Evolutionary conservation across 2,329 filamentous ascomycete species (phyloP).

Genomic region (Cladosporium velox): DNA sequence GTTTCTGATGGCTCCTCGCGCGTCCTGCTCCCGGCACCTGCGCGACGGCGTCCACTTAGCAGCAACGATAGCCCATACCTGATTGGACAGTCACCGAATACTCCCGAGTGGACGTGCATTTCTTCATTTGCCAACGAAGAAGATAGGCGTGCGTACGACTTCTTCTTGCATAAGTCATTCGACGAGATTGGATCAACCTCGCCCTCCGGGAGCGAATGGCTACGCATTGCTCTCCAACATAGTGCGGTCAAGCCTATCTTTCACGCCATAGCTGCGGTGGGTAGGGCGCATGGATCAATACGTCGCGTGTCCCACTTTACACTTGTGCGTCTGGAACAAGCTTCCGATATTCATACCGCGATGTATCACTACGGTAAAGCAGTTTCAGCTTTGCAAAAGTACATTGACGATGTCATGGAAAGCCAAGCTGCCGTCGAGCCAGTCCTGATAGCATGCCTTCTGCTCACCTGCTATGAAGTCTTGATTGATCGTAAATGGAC

Average conservation of each 20-base stretch:
- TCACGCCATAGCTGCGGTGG: conserved; percentile 12
- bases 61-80: background rate
- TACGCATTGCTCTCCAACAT: background rate
- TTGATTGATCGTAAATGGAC: conserved; percentile 9
- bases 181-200: conserved; percentile 4
- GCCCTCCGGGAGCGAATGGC: conserved; percentile 2
- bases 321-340: background rate
- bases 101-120: background rate
- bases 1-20: conserved; percentile 6
- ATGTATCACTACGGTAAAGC: conserved; percentile 13
- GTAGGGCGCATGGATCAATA: background rate
- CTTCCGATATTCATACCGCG: background rate
- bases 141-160: conserved; percentile 11
- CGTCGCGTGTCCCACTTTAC: background rate
- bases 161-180: background rate
- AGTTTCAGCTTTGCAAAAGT: background rate
- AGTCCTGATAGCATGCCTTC: conserved; percentile 8
- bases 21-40: background rate
- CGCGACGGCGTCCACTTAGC: background rate
- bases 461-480: conserved; percentile 16
- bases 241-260: conserved; percentile 3
- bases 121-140: background rate
- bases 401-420: background rate
- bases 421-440: conserved; percentile 8
- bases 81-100: background rate